Conservation (phyloP, 139 green algal genomes). For the Pleodorina starrii region DNA sequence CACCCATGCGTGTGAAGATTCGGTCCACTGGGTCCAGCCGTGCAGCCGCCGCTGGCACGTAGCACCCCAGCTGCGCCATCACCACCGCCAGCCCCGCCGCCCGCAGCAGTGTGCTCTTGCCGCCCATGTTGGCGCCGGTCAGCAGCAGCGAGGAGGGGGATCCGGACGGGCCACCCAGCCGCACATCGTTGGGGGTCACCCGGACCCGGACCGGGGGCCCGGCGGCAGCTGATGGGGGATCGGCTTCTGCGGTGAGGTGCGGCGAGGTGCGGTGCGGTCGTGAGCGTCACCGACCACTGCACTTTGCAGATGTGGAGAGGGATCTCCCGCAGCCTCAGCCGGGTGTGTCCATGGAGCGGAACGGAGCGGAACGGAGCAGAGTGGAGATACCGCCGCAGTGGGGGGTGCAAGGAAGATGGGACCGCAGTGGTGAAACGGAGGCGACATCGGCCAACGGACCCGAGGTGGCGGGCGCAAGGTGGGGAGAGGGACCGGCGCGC, state of each 20-base stretch:
- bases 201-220: not conserved
- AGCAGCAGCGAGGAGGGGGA: slow-evolving; percentile 71
- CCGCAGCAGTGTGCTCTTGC: slow-evolving; percentile 94
- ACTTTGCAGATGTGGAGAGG: not conserved
- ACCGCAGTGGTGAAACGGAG: too few relatives aligned
- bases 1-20: slow-evolving; percentile 92
- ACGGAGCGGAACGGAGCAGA: not conserved
- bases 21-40: slow-evolving; percentile 80
- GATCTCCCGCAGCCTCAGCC: not conserved
- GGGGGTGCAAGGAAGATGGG: too few relatives aligned
- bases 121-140: slow-evolving; percentile 96
- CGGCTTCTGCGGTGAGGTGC: not conserved
- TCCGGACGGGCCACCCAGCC: slow-evolving; percentile 35
- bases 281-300: not conserved
- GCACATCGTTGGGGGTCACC: slow-evolving; percentile 43
- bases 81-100: slow-evolving; percentile 89
- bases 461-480: too few relatives aligned
- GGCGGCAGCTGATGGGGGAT: not conserved
- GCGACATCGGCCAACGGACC: too few relatives aligned
- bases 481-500: too few relatives aligned
- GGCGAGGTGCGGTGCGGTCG: too few relatives aligned
- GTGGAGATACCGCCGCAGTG: not conserved
- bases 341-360: not conserved
- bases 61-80: slow-evolving; percentile 87
- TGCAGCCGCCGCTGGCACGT: slow-evolving; percentile 79